Base-by-base conservation (phyloP, 371 early-diverging fungal genomes). In the Mortierella sp. region DNA sequence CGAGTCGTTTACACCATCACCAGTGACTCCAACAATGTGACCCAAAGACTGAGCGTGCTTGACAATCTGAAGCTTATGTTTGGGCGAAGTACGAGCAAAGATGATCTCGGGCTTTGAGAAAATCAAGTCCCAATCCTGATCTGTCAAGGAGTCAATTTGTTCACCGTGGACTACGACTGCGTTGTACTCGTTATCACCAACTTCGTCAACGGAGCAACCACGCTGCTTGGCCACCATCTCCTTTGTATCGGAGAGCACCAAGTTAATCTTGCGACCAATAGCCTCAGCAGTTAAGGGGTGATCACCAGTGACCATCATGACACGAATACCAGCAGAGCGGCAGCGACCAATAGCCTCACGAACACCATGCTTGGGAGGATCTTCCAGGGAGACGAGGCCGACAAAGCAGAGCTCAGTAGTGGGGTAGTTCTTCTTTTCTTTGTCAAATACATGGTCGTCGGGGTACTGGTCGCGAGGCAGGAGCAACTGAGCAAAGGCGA, bases 261-360 rank as follows among this genome's bases (percentile, higher is more conserved):
- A 84, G 85, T 97, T 97, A 84, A 97, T 97, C 85, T 96, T 96
- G 71, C 97, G 92, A 2, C 90, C 95, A 70, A 94, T 93, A 13
- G 93, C 93, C 75, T 94, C 93, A 32, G 95, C 94, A 1, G 97
- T 97, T 67, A 97, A 86, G 24, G 96, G 95, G 72, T 96, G 96
- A 80, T 98, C 98, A 69, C 98, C 98, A 6, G 98, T 98, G 19
- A 97, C 98, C 97, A 97, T 98, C 89, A 97, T 92, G 52, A 98
- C 96, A 75, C 93, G 92, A 81, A 98, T 93, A 74, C 97, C 98
- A 3, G 98, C 99, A 41, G 87, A 85, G 67, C 97, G 92, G 76
- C 97, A 96, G 58, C 92, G 87, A 48, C 96, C 97, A 76, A 98
- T 92, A 7, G 97, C 97, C 79, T 97, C 96, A 83, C 96, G 95